Percentiles rank a stretch among this genome's conserved stretches.
These are phyloP conservation scores for Tylopilus sp. DNA, from an alignment of 1,284 basidiomycete genomes.

Conservation along the genomic window DNA sequence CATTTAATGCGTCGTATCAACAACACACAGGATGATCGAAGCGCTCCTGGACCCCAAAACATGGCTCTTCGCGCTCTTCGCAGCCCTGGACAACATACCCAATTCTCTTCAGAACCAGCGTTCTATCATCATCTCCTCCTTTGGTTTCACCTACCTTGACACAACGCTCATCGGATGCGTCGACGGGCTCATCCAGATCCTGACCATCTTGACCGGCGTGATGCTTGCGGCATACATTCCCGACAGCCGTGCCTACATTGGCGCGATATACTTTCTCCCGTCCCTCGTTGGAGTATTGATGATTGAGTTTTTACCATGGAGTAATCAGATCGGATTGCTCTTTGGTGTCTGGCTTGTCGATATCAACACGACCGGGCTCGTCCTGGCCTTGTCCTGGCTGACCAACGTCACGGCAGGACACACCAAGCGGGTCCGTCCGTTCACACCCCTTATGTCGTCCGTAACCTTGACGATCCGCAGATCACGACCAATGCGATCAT, in stretches of 20 bases:
- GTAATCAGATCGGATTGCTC: slow-evolving; percentile 70
- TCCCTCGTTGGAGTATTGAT: slow-evolving; percentile 70
- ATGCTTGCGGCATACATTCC: slow-evolving; percentile 61
- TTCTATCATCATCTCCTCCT: slow-evolving; percentile 73
- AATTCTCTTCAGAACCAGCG: slow-evolving; percentile 80
- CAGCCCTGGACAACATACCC: slow-evolving; percentile 71
- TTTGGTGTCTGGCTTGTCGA: slow-evolving; percentile 69
- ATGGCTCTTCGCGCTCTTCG: slow-evolving; percentile 76
- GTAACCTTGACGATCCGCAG: slow-evolving; percentile 11
- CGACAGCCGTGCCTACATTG: slow-evolving; percentile 70
- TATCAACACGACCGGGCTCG: slow-evolving; percentile 73
- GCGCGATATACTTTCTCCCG: slow-evolving; percentile 70
- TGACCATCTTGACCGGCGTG: slow-evolving; percentile 70
- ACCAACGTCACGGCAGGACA: slow-evolving; percentile 76
- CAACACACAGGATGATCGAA: slow-evolving; percentile 66
- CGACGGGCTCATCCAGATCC: slow-evolving; percentile 71
- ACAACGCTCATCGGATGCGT: slow-evolving; percentile 80
- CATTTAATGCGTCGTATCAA: slow-evolving; percentile 3
- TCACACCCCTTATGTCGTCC: not conserved
- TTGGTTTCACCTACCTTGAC: slow-evolving; percentile 73
- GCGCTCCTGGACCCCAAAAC: slow-evolving; percentile 76
- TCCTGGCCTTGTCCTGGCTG: slow-evolving; percentile 70
- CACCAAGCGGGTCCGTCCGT: slow-evolving; percentile 64
- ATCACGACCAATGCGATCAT: slow-evolving; percentile 77
- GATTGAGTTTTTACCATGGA: slow-evolving; percentile 72